Base-by-base conservation (phyloP, 176 grass and related monocot genomes). In the Aechmea fasciata region DNA sequence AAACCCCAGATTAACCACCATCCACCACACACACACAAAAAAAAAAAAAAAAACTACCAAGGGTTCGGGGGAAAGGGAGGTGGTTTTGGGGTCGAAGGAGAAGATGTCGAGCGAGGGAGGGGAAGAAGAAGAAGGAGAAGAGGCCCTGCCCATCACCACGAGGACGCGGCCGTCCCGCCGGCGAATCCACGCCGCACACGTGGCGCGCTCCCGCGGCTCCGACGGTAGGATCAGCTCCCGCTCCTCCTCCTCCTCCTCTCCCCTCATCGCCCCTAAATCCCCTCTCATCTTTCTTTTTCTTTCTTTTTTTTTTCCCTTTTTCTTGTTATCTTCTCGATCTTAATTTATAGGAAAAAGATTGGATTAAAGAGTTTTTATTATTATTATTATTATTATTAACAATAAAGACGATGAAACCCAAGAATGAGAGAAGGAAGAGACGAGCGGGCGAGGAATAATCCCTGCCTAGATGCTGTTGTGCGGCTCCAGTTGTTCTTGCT, bases 111-210 rank as follows among this genome's bases (percentile, higher is more conserved):
- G 65, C 10, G 80, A 66, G 14, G 86, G 61, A 7, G 74, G 84
- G 47, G 61, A 57, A 15, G 53, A 62, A 41, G 33, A 33, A 33
- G 29, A 41, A 8, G 33, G 7, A 41, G 33, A 41, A 7, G 33
- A 41, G 33, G 52, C 55, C 50, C 94, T 69, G 13, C 84, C 89
- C 71, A 88, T 65, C 64, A 71, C 72, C 63, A 73, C 84, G 47
- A 99, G 76, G 18, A 84, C 64, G 73, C 50, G 84, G 57, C 75
- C 81, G 48, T 88, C 89, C 51, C 83, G 73, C 63, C 84, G 84
- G 48, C 82, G 72, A 77, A 99, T 90, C 94, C 94, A 99, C 23
- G 84, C 87, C 50, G 82, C 83, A 69, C 87, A 99, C 12, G 77
- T 76, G 51, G 64, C 89, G 33, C 80, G 79, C 79, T 57, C 71